Base-by-base conservation (phyloP, 257 asterid species). In the Solanum dulcamara region DNA sequence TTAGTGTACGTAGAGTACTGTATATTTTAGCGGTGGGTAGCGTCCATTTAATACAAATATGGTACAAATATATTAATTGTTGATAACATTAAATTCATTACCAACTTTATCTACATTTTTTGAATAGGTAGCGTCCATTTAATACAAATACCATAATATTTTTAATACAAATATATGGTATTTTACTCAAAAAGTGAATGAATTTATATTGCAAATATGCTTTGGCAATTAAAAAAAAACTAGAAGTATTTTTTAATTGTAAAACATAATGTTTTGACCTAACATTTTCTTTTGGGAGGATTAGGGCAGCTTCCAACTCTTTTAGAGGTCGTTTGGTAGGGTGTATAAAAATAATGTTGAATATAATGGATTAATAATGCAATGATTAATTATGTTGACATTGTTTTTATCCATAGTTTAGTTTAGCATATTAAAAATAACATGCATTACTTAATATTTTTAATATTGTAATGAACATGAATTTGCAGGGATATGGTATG, bases 401-500 rank as follows among this genome's bases (percentile, higher is more conserved):
- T 46, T 46, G 13, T 3, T 55, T 55, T 57, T 57, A 22, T 57
- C 22, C 3, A 57, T 55, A 20, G 8, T 55, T 55, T 22, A 0
- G 20, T 55, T 22, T 55, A 1, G 22, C 8, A 2, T 22, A 3
- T 20, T 22, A 55, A 55, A 55, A 22, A 55, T 55, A 55, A 1
- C 1, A 55, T 55, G 0, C 2, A 22, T 9, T 1, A 55, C 1
- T 62, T 62, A 62, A 62, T 26, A 11, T 57, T 57, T 9, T 60
- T 60, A 24, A 5, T 5, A 50, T 46, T 46, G 51, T 46, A 62
- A 62, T 62, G 32, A 20, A 55, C 72, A 15, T 26, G 18, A 13
- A 57, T n/a, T 26, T 80, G 48, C 85, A 95, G 98, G 98, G 97
- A 0, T 95, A 95, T 53, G 98, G 98, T 32, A 95, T 95, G 98